These are phyloP conservation scores for Stramenopiles sp. DNA, from an alignment of 352 stramenopile genomes.

Conservation along the genomic window DNA sequence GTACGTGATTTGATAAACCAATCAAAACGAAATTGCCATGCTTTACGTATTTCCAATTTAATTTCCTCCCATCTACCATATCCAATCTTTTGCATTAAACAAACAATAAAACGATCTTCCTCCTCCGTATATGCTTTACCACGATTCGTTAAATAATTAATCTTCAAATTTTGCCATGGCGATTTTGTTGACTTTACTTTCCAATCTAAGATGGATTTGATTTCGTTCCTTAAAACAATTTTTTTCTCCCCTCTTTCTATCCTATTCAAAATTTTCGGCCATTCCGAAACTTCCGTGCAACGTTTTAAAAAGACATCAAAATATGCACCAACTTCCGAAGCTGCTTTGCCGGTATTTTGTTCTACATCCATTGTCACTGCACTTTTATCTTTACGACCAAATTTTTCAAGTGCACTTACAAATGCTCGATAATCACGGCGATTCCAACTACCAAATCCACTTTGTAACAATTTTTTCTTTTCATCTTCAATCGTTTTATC, in stretches of 20 bases:
- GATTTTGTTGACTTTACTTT: conserved; percentile 75
- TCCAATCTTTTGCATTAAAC: conserved; percentile 95
- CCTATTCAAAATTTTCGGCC: conserved; percentile 71
- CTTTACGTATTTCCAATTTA: conserved; percentile 84
- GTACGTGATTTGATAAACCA: conserved; percentile 98
- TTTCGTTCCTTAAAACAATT: conserved; percentile 76
- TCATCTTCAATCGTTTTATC: too few relatives aligned
- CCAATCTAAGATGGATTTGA: conserved; percentile 79
- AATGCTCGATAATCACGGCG: too few relatives aligned
- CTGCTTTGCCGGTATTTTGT: conserved; percentile 61
- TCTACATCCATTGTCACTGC: conserved; percentile 67
- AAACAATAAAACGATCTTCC: conserved; percentile 92
- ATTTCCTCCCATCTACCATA: conserved; percentile 88
- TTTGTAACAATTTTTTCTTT: too few relatives aligned
- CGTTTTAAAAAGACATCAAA: conserved; percentile 83
- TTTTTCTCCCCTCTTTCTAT: conserved; percentile 91
- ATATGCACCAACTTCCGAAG: conserved; percentile 73
- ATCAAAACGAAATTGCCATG: conserved; percentile 96
- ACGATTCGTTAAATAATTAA: conserved; percentile 46
- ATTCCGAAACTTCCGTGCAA: conserved; percentile 73
- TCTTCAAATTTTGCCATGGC: conserved; percentile 56
- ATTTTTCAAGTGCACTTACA: too few relatives aligned
- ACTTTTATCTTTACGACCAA: too few relatives aligned
- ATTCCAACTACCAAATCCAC: too few relatives aligned
- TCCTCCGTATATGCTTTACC: conserved; percentile 78